Conservation (phyloP, 2,329 filamentous ascomycete genomes). For the Paraconiothyrium brasiliense region DNA sequence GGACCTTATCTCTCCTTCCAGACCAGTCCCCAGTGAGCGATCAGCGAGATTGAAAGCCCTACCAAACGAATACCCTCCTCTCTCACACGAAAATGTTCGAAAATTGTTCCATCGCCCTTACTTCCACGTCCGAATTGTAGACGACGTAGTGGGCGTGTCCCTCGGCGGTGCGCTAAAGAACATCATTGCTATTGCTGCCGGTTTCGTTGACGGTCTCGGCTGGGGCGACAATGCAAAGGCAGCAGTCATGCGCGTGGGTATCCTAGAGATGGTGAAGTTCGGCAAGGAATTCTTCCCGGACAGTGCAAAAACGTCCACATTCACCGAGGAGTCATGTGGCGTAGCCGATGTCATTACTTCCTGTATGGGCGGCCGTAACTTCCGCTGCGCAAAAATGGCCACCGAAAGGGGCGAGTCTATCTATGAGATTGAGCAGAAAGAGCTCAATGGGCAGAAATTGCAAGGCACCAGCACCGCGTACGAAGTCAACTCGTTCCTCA, state of each 20-base stretch:
- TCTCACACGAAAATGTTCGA: conserved; percentile 85
- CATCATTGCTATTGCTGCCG: conserved; percentile 91
- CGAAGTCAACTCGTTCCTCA: conserved; percentile 90
- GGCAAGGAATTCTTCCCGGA: conserved; percentile 91
- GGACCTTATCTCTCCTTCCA: conserved; percentile 62
- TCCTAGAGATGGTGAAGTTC: conserved; percentile 96
- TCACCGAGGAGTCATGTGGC: conserved; percentile 96
- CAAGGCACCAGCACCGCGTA: conserved; percentile 92
- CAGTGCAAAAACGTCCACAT: conserved; percentile 81
- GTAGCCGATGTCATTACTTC: conserved; percentile 96
- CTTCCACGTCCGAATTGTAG: conserved; percentile 94
- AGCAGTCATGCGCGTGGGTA: conserved; percentile 95
- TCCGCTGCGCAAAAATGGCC: conserved; percentile 89
- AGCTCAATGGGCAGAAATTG: conserved; percentile 95
- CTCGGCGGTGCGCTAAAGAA: conserved; percentile 96
- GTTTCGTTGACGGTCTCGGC: conserved; percentile 92
- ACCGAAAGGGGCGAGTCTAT: conserved; percentile 82
- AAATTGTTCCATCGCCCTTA: conserved; percentile 94
- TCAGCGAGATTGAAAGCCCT: conserved; percentile 77
- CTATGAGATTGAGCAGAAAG: conserved; percentile 84
- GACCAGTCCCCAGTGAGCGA: conserved; percentile 65
- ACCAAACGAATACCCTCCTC: conserved; percentile 82
- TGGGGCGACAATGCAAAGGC: conserved; percentile 99
- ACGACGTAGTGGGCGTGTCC: conserved; percentile 95
- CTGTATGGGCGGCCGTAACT: conserved; percentile 91